Evolutionary conservation across 2,329 filamentous ascomycete genomes (phyloP).

Genomic region (Aspergillus fructus): DNA sequence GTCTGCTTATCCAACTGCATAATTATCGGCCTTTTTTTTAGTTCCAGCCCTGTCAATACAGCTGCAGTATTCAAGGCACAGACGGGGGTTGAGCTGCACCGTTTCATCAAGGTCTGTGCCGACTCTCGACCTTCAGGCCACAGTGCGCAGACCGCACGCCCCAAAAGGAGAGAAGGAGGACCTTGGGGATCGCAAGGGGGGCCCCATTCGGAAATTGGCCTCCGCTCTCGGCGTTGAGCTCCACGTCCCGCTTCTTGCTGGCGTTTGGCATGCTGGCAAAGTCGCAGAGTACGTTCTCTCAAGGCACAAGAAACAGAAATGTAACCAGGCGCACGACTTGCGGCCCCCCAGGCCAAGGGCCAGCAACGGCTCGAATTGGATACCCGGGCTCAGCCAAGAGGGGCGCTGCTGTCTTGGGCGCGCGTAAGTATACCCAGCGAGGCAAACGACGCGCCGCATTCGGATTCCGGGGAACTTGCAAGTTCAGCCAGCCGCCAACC

Average conservation of each 20-base stretch:
- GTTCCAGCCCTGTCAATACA: neutral
- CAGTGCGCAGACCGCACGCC: neutral
- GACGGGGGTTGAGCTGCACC: constrained; percentile 13
- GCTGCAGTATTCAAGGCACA: neutral
- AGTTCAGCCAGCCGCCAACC: neutral
- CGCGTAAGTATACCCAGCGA: neutral
- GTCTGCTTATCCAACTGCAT: constrained; percentile 1
- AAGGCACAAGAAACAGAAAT: neutral
- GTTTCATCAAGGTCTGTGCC: constrained; percentile 11
- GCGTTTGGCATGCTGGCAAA: neutral
- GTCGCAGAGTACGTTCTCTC: no score
- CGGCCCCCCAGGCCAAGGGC: neutral
- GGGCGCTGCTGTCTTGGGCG: neutral
- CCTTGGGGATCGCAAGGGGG: constrained; percentile 6
- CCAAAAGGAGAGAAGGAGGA: constrained; percentile 3
- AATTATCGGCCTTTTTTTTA: constrained; percentile 11
- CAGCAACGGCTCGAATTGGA: neutral
- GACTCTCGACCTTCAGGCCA: neutral
- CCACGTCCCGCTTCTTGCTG: constrained; percentile 9
- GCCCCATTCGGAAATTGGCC: constrained; percentile 17
- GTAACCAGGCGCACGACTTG: neutral
- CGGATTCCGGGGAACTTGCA: neutral
- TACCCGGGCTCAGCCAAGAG: neutral
- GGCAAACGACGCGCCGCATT: neutral
- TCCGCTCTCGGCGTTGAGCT: constrained; percentile 17